Conservation (phyloP, 345 rosid species). For the Capsella bursapastoris region DNA sequence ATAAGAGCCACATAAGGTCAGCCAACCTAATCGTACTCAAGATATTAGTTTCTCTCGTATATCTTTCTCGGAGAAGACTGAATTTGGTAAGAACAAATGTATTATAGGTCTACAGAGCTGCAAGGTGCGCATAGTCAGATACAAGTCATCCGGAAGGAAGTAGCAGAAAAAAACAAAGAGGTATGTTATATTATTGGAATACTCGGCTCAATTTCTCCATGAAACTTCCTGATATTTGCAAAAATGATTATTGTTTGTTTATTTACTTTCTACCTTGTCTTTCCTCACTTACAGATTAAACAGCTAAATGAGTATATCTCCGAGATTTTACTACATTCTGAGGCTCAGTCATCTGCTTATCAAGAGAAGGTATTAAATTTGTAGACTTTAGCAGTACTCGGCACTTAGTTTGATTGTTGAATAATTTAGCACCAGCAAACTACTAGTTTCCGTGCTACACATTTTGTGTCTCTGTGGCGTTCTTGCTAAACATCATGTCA, state of each 20-base stretch:
- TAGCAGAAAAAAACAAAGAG: conserved; percentile 69
- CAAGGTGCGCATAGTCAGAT: conserved; percentile 56
- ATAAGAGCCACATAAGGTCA: conserved; percentile 59
- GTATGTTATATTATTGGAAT: conserved; percentile 46
- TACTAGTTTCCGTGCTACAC: not conserved
- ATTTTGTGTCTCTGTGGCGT: conserved; percentile 5
- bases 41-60: conserved; percentile 30
- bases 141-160: conserved; percentile 60
- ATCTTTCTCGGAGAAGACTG: conserved; percentile 19
- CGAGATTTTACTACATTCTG: conserved; percentile 82
- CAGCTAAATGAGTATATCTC: conserved; percentile 78
- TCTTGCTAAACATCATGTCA: conserved; percentile 21
- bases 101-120: conserved; percentile 51
- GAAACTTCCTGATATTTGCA: conserved; percentile 1
- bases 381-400: conserved; percentile 19
- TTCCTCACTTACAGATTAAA: conserved; percentile 57
- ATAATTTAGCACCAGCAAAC: not conserved
- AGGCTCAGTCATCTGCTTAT: conserved; percentile 85
- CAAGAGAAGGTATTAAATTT: conserved; percentile 75
- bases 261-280: conserved; percentile 23
- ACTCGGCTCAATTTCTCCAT: not conserved
- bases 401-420: conserved; percentile 7
- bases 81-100: conserved; percentile 48
- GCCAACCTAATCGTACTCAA: conserved; percentile 25
- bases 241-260: not conserved